Evolutionary conservation across 2,329 filamentous ascomycete genomes (phyloP), one percentile per base, ranked within the genome.

Genomic region (Colletotrichum gigasporum): DNA sequence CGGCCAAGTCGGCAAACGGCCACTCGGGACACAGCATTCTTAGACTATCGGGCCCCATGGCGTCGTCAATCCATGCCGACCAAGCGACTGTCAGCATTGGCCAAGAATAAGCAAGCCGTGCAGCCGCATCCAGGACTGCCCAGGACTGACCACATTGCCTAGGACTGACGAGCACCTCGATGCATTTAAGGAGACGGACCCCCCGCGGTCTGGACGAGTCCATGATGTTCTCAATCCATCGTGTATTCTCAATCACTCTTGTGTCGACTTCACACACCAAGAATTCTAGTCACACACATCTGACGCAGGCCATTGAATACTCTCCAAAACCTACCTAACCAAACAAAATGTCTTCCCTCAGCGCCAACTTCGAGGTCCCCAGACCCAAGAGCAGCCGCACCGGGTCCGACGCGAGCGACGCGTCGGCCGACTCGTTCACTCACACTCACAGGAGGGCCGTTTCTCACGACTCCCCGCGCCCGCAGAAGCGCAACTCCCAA

Each of bases 401-500:
- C 56, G 56, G 47, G 28, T 64, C 61, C 47, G 60, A 67, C 34
- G 41, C 62, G 12, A 63, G 54, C 51, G 57, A 42, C 50, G 35
- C 42, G 45, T 59, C 41, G n/a, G 18, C 56, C 14, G 48, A 54
- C 18, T 41, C 59, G 59, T 61, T 72, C 32, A 65, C 69, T n/a
- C n/a, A n/a, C 52, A 75, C 41, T n/a, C n/a, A n/a, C 39, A 64
- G 56, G 41, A 54, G 56, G 18, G 61, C 61, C 24, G 56, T 64
- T 11, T 61, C 61, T 4, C 58, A 67, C 5, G 63, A 65, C 52
- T 52, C 58, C 12, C 57, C 63, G 28, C 57, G 63, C 24, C 45
- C 72, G 16, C 70, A 72, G 37, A 70, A 70, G 42, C 70, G 75
- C 61, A 77, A 74, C 65, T 67, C 79, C 76, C 18, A 61, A 48